Conservation (phyloP, 2,329 filamentous ascomycete genomes). For the Cladosporium colombiae region DNA sequence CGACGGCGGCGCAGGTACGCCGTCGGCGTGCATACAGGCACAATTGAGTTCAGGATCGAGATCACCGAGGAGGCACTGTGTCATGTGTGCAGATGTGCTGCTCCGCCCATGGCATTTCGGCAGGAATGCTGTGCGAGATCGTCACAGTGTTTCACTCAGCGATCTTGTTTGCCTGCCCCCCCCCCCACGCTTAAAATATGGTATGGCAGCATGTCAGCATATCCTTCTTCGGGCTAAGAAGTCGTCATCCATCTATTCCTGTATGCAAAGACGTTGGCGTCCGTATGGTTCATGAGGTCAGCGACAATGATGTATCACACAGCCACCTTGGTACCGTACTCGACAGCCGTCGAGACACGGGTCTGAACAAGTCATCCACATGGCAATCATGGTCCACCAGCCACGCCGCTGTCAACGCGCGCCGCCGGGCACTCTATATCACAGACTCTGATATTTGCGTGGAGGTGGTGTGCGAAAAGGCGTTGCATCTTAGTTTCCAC, state of each 20-base stretch:
- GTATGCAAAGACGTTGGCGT: not conserved
- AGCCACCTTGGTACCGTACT: not conserved
- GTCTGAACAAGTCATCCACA: not conserved
- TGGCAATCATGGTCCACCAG: not conserved
- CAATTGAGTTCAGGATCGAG: conserved; percentile 10
- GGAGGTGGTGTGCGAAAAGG: not conserved
- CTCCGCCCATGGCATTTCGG: not conserved
- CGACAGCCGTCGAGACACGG: not conserved
- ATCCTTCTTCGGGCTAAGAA: not conserved
- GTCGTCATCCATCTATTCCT: not conserved
- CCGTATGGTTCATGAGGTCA: not conserved
- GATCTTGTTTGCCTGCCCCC: not conserved
- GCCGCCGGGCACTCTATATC: not conserved
- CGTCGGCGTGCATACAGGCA: not conserved
- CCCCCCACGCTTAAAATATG: not conserved
- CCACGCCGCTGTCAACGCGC: conserved; percentile 2
- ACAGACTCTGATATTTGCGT: not conserved
- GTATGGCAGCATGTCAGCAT: not conserved
- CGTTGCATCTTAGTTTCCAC: not conserved
- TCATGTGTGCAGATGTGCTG: conserved; percentile 2
- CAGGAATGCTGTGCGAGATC: not conserved
- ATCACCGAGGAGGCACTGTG: not conserved
- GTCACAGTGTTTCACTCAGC: conserved; percentile 6
- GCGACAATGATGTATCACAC: not conserved
- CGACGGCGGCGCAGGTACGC: not conserved